Conservation (phyloP, 2,329 filamentous ascomycete species). For the Emergomyces orientalis region DNA sequence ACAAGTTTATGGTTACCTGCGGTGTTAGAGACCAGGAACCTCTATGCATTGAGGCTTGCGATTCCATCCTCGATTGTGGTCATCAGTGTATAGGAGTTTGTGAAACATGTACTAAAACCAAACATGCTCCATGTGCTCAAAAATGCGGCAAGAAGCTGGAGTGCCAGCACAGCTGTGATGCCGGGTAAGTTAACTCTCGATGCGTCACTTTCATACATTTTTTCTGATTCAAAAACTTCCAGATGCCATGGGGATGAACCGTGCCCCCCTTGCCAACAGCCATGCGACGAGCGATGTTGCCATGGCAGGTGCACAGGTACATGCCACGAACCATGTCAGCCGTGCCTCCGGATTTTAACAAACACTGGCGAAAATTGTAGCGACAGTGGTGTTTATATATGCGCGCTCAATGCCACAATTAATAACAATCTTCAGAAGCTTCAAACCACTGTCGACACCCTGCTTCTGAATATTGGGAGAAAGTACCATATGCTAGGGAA, state of each 20-base stretch:
- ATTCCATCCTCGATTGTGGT: slow-evolving; percentile 12
- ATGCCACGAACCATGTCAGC: slow-evolving; percentile 17
- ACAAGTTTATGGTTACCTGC: slow-evolving; percentile 15
- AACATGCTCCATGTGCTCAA: slow-evolving; percentile 9
- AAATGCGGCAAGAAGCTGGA: slow-evolving; percentile 13
- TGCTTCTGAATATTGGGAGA: slow-evolving; percentile 18
- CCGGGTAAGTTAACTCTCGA: slow-evolving; percentile 9
- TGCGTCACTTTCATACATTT: not conserved
- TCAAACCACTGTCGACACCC: slow-evolving; percentile 15
- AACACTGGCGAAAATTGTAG: slow-evolving; percentile 12
- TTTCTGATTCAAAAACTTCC: not conserved
- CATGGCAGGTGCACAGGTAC: slow-evolving; percentile 17
- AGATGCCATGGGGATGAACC: slow-evolving; percentile 14
- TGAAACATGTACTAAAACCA: slow-evolving; percentile 7
- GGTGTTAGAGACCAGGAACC: slow-evolving; percentile 10
- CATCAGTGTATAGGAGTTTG: slow-evolving; percentile 13
- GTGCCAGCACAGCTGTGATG: slow-evolving; percentile 17
- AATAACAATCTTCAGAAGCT: slow-evolving; percentile 9
- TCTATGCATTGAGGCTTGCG: slow-evolving; percentile 11
- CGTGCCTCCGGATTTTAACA: slow-evolving; percentile 13
- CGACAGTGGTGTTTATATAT: not conserved
- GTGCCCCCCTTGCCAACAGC: slow-evolving; percentile 18
- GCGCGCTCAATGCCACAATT: not conserved
- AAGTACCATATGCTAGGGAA: slow-evolving; percentile 16
- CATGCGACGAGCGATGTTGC: slow-evolving; percentile 14